Evolutionary conservation across 495 filamentous ascomycete species (phyloP).

Genomic region (Hypoxylon intermedium): DNA sequence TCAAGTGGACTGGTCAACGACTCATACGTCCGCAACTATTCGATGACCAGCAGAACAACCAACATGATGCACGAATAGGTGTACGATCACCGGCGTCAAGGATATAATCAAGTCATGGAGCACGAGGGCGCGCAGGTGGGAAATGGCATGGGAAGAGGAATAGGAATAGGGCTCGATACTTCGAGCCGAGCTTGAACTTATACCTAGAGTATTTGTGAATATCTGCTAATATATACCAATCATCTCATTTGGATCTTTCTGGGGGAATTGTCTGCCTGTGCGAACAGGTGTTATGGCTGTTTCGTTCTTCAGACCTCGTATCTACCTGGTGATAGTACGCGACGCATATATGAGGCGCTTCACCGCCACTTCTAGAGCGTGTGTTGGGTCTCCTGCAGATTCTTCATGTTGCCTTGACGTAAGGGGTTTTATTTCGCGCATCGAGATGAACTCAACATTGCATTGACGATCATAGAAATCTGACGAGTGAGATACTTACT

Average conservation of each 20-base stretch:
- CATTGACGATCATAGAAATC: too few relatives aligned
- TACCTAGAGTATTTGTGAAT: conserved; percentile 42
- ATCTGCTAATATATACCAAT: conserved; percentile 36
- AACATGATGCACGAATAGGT: not conserved
- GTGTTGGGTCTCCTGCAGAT: too few relatives aligned
- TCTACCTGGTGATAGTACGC: too few relatives aligned
- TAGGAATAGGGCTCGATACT: conserved; percentile 21
- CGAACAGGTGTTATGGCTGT: too few relatives aligned
- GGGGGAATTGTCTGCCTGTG: not conserved
- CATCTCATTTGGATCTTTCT: conserved; percentile 1
- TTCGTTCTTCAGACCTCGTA: too few relatives aligned
- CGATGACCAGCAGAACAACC: conserved; percentile 3
- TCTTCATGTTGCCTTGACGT: too few relatives aligned
- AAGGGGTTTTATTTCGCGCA: too few relatives aligned
- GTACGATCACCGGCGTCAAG: conserved; percentile 24
- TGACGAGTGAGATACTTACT: too few relatives aligned
- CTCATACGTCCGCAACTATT: conserved; percentile 17
- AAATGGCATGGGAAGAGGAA: conserved; percentile 8
- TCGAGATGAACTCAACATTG: too few relatives aligned
- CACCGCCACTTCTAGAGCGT: too few relatives aligned
- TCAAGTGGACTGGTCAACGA: conserved; percentile 10
- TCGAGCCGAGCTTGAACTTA: conserved; percentile 37
- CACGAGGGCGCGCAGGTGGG: conserved; percentile 13
- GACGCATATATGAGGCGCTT: too few relatives aligned
- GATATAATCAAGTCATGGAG: conserved; percentile 20